Evolutionary conservation across 169 alveolate species (phyloP).

Genomic region (Babesia divergens): DNA sequence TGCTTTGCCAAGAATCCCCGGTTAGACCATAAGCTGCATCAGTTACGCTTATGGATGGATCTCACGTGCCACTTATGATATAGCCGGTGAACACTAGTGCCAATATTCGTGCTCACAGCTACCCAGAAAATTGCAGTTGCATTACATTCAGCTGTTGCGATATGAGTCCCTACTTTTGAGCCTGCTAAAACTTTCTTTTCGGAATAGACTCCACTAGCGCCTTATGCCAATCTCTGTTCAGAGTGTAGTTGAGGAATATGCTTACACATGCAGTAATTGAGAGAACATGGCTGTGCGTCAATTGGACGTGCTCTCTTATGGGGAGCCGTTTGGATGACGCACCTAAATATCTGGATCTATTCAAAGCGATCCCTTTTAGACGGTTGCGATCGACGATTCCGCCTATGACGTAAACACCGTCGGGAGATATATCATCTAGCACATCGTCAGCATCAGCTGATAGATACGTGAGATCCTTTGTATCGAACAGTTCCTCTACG

Average conservation of each 20-base stretch:
- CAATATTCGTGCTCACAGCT: too few relatives aligned
- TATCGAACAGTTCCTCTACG: slow-evolving; percentile 25
- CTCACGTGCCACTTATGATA: too few relatives aligned
- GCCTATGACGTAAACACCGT: slow-evolving; percentile 67
- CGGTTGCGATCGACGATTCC: slow-evolving; percentile 76
- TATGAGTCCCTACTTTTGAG: too few relatives aligned
- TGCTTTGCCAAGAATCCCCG: too few relatives aligned
- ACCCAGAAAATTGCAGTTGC: too few relatives aligned
- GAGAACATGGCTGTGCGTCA: slow-evolving; percentile 61
- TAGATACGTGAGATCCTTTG: slow-evolving; percentile 9
- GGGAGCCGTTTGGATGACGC: slow-evolving; percentile 62
- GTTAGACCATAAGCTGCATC: too few relatives aligned
- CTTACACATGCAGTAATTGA: slow-evolving; percentile 59
- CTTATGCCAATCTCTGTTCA: slow-evolving; percentile 43
- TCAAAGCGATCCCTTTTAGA: slow-evolving; percentile 53
- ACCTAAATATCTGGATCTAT: slow-evolving; percentile 43
- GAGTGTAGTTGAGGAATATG: slow-evolving; percentile 43
- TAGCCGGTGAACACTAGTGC: too few relatives aligned
- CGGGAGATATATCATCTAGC: slow-evolving; percentile 29
- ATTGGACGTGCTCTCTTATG: slow-evolving; percentile 52
- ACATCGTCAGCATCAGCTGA: slow-evolving; percentile 62
- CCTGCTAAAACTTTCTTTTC: slow-evolving; percentile 39
- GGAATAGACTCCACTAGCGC: slow-evolving; percentile 60
- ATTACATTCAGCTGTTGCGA: too few relatives aligned
- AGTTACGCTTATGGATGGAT: too few relatives aligned